Percentiles rank a stretch among this genome's conserved stretches.
These are phyloP conservation scores for Aspergillus fumigatus DNA, from an alignment of 2,329 filamentous ascomycete species.

Conservation along the genomic window DNA sequence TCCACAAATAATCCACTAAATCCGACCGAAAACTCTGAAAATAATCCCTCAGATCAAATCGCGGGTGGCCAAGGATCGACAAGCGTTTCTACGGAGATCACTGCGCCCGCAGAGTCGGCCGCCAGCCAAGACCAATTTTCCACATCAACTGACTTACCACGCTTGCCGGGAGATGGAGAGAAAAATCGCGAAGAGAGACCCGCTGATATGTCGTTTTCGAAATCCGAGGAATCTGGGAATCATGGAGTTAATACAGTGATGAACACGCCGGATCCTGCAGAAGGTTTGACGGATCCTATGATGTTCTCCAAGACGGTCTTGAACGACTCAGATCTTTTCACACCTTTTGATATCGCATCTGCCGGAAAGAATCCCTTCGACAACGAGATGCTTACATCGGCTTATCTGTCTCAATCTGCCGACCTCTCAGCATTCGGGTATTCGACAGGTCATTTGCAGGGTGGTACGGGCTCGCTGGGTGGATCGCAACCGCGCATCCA, in stretches of 20 bases:
- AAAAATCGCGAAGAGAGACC: slow-evolving; percentile 10
- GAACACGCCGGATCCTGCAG: slow-evolving; percentile 21
- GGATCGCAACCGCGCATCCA: slow-evolving; percentile 47
- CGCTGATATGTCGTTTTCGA: slow-evolving; percentile 6
- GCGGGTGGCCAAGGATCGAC: not conserved
- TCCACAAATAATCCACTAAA: not conserved
- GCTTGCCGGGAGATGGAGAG: slow-evolving; percentile 5
- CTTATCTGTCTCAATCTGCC: slow-evolving; percentile 34
- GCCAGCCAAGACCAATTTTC: slow-evolving; percentile 5
- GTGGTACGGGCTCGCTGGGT: slow-evolving; percentile 32
- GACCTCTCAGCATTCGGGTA: slow-evolving; percentile 34
- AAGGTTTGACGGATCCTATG: slow-evolving; percentile 31
- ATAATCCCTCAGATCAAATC: not conserved
- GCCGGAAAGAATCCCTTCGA: slow-evolving; percentile 33
- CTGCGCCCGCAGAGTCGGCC: not conserved
- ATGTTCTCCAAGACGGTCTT: slow-evolving; percentile 27
- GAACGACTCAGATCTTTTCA: slow-evolving; percentile 32
- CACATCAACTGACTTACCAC: not conserved
- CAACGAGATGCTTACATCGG: slow-evolving; percentile 36
- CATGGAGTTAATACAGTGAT: not conserved
- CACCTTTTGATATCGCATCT: slow-evolving; percentile 30
- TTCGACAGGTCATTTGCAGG: slow-evolving; percentile 22
- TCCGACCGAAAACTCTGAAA: not conserved
- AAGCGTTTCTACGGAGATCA: not conserved
- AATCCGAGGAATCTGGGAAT: slow-evolving; percentile 5